A percentile compares a stretch with the other conserved stretches of the same genome.
These are phyloP conservation scores for Phytophthora uliginosa DNA, from an alignment of 352 stramenopile species.

Conservation along the genomic window DNA sequence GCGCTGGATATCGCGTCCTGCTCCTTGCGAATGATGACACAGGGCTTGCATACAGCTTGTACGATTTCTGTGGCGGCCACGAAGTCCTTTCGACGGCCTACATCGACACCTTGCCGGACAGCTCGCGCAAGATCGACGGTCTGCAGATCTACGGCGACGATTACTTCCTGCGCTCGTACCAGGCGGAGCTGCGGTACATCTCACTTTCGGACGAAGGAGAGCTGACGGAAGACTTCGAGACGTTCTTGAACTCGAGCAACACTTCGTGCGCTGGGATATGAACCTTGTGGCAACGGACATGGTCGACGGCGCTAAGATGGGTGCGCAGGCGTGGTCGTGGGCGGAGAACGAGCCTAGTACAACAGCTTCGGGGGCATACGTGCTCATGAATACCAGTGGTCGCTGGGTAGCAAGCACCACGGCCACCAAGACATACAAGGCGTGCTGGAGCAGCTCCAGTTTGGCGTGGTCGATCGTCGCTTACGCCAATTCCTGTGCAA, in stretches of 20 bases:
- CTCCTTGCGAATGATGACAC: conserved; percentile 62
- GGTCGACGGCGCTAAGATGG: conserved; percentile 58
- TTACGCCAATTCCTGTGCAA: conserved; percentile 33
- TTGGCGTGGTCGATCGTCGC: conserved; percentile 51
- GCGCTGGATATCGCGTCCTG: conserved; percentile 48
- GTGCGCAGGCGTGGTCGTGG: conserved; percentile 60
- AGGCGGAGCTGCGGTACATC: conserved; percentile 59
- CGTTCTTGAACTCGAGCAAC: conserved; percentile 50
- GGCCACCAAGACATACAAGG: conserved; percentile 38
- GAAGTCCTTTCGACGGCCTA: conserved; percentile 46
- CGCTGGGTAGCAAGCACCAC: conserved; percentile 44
- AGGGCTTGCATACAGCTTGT: conserved; percentile 45
- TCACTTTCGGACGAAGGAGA: conserved; percentile 41
- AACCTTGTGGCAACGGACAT: conserved; percentile 60
- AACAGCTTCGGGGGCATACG: conserved; percentile 31
- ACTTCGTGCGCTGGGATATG: conserved; percentile 64
- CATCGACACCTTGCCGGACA: conserved; percentile 49
- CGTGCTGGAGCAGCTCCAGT: conserved; percentile 49
- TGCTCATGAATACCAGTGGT: conserved; percentile 45
- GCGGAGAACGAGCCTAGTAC: conserved; percentile 51
- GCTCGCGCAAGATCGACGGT: conserved; percentile 43
- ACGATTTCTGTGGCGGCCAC: conserved; percentile 54
- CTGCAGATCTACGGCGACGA: conserved; percentile 60
- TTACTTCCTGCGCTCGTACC: conserved; percentile 58
- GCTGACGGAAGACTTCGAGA: conserved; percentile 34